Conservation (phyloP, 2,329 filamentous ascomycete species). For the Elsinoe fawcettii region DNA sequence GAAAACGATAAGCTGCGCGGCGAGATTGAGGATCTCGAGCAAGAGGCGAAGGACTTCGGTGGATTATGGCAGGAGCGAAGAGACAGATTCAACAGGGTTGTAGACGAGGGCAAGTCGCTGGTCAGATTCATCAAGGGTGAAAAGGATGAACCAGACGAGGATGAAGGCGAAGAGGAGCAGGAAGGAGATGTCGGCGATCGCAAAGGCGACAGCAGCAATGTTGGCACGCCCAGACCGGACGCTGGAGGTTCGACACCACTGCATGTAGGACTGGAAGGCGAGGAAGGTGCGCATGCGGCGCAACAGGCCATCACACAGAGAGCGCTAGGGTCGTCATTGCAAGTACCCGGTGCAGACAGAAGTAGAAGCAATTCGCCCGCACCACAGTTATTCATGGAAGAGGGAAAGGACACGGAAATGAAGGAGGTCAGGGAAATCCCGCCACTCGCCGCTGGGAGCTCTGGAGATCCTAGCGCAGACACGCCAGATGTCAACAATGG, state of each 20-base stretch:
- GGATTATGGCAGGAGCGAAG: conserved; percentile 76
- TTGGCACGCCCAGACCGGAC: conserved; percentile 40
- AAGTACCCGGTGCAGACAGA: conserved; percentile 16
- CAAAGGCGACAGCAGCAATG: conserved; percentile 36
- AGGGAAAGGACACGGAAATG: conserved; percentile 20
- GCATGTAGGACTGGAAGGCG: conserved; percentile 27
- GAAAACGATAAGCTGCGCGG: conserved; percentile 75
- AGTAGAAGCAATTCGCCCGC: conserved; percentile 16
- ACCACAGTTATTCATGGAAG: conserved; percentile 16
- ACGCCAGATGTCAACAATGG: conserved; percentile 7
- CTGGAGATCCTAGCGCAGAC: conserved; percentile 15
- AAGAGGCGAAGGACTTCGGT: conserved; percentile 73
- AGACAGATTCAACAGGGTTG: conserved; percentile 80
- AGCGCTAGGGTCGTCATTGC: conserved; percentile 17
- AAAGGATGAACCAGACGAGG: conserved; percentile 87
- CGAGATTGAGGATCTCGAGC: conserved; percentile 80
- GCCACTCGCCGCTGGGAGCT: not conserved
- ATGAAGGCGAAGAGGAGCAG: conserved; percentile 58
- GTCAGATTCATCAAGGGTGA: conserved; percentile 83
- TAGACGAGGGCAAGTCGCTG: conserved; percentile 83
- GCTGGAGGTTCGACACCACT: conserved; percentile 33
- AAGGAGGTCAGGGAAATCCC: conserved; percentile 19
- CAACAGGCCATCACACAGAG: conserved; percentile 15
- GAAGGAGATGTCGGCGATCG: conserved; percentile 40
- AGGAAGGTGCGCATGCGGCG: conserved; percentile 19